Conservation (phyloP, 129 eudicot species). For the Escallonia rubra region DNA sequence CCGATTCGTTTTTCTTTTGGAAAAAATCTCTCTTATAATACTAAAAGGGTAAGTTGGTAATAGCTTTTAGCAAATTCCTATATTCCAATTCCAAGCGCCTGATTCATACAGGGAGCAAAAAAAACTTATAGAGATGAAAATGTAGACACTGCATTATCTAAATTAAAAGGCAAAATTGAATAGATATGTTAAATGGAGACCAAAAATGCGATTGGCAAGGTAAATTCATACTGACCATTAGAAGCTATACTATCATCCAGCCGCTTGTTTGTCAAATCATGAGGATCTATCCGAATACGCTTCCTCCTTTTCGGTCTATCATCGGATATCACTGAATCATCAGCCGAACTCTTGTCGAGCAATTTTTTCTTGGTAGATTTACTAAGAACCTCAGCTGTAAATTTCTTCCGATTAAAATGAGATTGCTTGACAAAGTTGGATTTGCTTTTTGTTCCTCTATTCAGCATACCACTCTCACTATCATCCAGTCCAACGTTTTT, state of each 20-base stretch:
- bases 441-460: conserved; percentile 21
- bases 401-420: conserved; percentile 3
- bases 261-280: conserved; percentile 73
- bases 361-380: conserved; percentile 30
- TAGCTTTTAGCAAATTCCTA: too few species aligned
- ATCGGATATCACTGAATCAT: conserved; percentile 25
- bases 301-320: conserved; percentile 55
- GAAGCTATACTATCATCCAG: conserved; percentile 46
- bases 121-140: background rate
- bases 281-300: conserved; percentile 56
- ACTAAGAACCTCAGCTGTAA: conserved; percentile 15
- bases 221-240: conserved; percentile 46
- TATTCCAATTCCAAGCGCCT: too few species aligned
- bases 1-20: too few species aligned
- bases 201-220: too few species aligned
- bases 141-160: background rate
- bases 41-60: too few species aligned
- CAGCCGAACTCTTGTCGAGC: conserved; percentile 22
- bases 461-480: conserved; percentile 11
- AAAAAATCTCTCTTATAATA: too few species aligned
- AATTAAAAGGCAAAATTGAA: background rate
- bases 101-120: too few species aligned
- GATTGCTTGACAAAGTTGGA: conserved; percentile 8
- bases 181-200: too few species aligned
- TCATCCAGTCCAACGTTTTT: conserved; percentile 15